These are phyloP conservation scores for Plasmodium vivax DNA, from an alignment of 169 alveolate genomes.

Conservation along the genomic window DNA sequence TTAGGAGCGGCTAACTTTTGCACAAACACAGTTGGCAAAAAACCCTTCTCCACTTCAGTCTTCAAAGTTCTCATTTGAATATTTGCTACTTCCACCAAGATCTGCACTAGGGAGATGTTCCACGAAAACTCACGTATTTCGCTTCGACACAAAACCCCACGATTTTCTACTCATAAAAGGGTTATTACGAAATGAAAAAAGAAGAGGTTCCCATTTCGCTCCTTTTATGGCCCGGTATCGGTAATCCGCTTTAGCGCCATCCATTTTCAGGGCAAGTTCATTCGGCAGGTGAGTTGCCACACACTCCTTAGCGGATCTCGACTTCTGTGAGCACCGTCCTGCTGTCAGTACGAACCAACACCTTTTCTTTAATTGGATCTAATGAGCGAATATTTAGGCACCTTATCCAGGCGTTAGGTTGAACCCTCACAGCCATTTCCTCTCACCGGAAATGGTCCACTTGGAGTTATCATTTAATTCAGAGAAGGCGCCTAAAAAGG, in stretches of 20 bases:
- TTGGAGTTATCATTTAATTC: constrained; percentile 88
- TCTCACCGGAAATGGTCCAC: constrained; percentile 95
- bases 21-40: constrained; percentile 92
- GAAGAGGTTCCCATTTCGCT: background rate
- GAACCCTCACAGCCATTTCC: constrained; percentile 95
- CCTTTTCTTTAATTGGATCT: constrained; percentile 90
- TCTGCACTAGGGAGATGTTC: constrained; percentile 94
- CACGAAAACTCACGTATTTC: constrained; percentile 92
- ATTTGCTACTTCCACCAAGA: constrained; percentile 95
- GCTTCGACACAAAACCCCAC: constrained; percentile 91
- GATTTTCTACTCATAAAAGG: constrained; percentile 93
- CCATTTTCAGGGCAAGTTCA: constrained; percentile 93
- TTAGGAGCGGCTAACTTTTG: constrained; percentile 94
- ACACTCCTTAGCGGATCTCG: constrained; percentile 95
- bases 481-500: constrained; percentile 70
- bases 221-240: constrained; percentile 87
- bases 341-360: constrained; percentile 91
- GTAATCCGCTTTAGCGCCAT: constrained; percentile 93
- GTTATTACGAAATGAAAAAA: constrained; percentile 75
- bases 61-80: constrained; percentile 93
- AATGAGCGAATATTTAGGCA: constrained; percentile 92
- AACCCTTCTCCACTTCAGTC: constrained; percentile 96
- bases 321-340: constrained; percentile 95
- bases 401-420: constrained; percentile 93
- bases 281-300: constrained; percentile 94